These are phyloP conservation scores for Xanthoconium stramineum DNA, from an alignment of 768 basidiomycete species.

Conservation along the genomic window DNA sequence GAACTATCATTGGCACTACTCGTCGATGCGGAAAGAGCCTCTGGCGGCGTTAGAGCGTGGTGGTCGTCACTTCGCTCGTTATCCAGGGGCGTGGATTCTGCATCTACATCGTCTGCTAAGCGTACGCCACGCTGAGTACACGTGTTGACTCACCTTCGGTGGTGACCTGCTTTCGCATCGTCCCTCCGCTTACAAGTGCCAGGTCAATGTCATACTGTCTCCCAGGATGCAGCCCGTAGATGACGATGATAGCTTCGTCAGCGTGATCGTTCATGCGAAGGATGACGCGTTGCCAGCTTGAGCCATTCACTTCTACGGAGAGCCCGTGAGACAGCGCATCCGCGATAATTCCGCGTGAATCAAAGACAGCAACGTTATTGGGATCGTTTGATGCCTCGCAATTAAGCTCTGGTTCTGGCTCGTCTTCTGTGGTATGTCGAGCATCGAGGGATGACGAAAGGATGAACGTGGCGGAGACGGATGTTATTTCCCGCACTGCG, in stretches of 20 bases:
- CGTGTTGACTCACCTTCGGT: conserved; percentile 51
- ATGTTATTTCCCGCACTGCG: conserved; percentile 75
- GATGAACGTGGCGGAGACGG: conserved; percentile 75
- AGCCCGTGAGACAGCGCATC: conserved; percentile 72
- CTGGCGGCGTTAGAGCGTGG: conserved; percentile 6
- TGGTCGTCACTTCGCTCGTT: conserved; percentile 22
- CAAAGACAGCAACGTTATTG: conserved; percentile 31
- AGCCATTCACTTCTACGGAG: conserved; percentile 75
- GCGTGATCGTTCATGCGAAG: conserved; percentile 75
- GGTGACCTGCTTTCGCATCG: conserved; percentile 62
- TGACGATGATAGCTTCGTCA: conserved; percentile 88
- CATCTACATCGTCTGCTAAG: conserved; percentile 14
- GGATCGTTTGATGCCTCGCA: conserved; percentile 35
- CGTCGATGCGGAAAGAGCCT: conserved; percentile 27
- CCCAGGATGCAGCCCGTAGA: conserved; percentile 86
- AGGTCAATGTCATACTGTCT: conserved; percentile 90
- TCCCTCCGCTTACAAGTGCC: conserved; percentile 62
- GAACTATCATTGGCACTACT: conserved; percentile 17
- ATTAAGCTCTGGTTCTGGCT: conserved; percentile 28
- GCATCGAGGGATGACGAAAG: conserved; percentile 52
- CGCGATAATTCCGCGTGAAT: conserved; percentile 47
- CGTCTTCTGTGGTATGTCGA: conserved; percentile 15
- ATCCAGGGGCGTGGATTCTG: conserved; percentile 21
- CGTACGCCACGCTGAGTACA: conserved; percentile 2
- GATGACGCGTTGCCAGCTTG: conserved; percentile 76